Evolutionary conservation across 768 basidiomycete species (phyloP).

Genomic region (Cantharellus cinnabarinus): DNA sequence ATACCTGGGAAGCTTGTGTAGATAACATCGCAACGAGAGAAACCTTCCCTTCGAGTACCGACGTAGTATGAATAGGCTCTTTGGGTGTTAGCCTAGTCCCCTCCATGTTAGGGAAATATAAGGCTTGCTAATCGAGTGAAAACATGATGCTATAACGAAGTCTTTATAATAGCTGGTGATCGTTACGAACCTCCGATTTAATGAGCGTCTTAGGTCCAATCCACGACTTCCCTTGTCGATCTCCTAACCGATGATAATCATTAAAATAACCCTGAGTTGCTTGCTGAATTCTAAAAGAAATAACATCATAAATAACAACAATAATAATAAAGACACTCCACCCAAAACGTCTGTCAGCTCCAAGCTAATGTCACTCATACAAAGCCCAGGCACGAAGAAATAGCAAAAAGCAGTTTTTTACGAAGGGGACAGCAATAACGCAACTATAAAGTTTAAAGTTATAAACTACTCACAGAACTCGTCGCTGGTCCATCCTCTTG

Average conservation of each 20-base stretch:
- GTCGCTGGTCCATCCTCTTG: slow-evolving; percentile 44
- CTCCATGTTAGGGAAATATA: slow-evolving; percentile 74
- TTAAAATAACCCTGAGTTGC: slow-evolving; percentile 71
- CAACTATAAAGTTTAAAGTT: neutral
- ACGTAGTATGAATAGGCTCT: slow-evolving; percentile 50
- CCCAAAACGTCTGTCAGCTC: neutral
- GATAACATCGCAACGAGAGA: slow-evolving; percentile 68
- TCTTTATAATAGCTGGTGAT: too few species aligned
- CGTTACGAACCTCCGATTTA: slow-evolving; percentile 56
- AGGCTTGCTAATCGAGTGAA: slow-evolving; percentile 43
- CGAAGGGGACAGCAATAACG: too few species aligned
- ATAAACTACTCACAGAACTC: slow-evolving; percentile 16
- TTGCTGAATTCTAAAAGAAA: slow-evolving; percentile 31
- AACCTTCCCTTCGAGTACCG: slow-evolving; percentile 52
- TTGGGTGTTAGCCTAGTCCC: slow-evolving; percentile 44
- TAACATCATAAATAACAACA: slow-evolving; percentile 1
- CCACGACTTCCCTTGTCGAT: slow-evolving; percentile 87
- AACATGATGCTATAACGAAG: neutral
- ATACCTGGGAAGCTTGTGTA: slow-evolving; percentile 67
- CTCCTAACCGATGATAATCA: slow-evolving; percentile 60
- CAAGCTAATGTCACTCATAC: neutral
- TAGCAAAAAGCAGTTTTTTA: too few species aligned
- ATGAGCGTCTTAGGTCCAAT: slow-evolving; percentile 78
- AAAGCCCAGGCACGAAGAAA: too few species aligned
- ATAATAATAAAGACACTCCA: neutral